phyloP scores from a whole-genome alignment of 192 early-diverging fungal genomes.

The Paraglomus brasilianum region DNA sequence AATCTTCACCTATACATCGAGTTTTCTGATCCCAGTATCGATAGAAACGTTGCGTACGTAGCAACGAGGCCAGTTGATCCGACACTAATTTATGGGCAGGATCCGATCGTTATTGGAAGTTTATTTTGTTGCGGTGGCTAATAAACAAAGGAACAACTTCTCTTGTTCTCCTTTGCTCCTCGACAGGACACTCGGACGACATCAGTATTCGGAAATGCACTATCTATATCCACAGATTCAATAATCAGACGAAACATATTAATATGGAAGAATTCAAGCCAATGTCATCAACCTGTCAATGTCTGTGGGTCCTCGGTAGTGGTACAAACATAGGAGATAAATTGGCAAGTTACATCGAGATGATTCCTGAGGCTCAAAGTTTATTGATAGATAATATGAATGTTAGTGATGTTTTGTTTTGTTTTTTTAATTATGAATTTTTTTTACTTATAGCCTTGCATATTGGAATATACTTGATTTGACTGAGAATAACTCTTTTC shows the following conservation, averaged over 20 bases:
- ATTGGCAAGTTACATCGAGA: slow-evolving; percentile 22
- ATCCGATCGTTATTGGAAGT: slow-evolving; percentile 17
- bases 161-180: too few species aligned
- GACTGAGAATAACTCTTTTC: slow-evolving; percentile 31
- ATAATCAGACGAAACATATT: too few species aligned
- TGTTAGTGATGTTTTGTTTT: too few species aligned
- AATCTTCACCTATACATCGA: too few species aligned
- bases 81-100: slow-evolving; percentile 23
- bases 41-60: slow-evolving; percentile 11
- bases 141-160: too few species aligned
- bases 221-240: too few species aligned
- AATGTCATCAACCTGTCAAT: background rate
- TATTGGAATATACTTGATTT: slow-evolving; percentile 31
- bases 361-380: slow-evolving; percentile 24
- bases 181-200: too few species aligned
- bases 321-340: slow-evolving; percentile 16
- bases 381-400: too few species aligned
- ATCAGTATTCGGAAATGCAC: too few species aligned
- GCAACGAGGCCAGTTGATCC: slow-evolving; percentile 25
- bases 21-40: too few species aligned
- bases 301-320: slow-evolving; percentile 4
- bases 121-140: too few species aligned
- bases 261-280: background rate
- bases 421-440: too few species aligned
- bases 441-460: background rate